Evolutionary conservation across 2,329 filamentous ascomycete species (phyloP).

Genomic region (Verticillium dahliae): DNA sequence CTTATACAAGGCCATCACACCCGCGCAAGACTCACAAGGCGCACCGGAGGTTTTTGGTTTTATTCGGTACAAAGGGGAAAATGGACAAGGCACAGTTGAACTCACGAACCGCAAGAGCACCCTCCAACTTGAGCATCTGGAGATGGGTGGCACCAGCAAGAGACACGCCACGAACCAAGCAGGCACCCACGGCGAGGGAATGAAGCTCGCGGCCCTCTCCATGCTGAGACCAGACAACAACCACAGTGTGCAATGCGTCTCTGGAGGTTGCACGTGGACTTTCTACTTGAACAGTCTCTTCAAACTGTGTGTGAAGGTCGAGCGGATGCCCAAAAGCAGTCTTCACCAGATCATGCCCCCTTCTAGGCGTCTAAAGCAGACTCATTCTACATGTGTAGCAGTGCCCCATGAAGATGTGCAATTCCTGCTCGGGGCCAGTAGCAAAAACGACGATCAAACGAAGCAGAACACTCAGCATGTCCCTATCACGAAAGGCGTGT

Average conservation of each 20-base stretch:
- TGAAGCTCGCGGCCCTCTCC: constrained; percentile 22
- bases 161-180: constrained; percentile 12
- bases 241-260: constrained; percentile 17
- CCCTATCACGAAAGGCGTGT: background rate
- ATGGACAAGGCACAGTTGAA: constrained; percentile 19
- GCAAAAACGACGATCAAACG: background rate
- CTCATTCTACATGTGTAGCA: background rate
- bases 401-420: background rate
- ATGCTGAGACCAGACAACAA: constrained; percentile 19
- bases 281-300: constrained; percentile 17
- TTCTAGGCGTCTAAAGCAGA: background rate
- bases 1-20: constrained; percentile 15
- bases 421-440: background rate
- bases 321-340: background rate
- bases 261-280: constrained; percentile 19
- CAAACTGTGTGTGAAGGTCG: background rate
- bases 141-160: constrained; percentile 21
- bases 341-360: background rate
- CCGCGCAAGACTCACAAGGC: background rate
- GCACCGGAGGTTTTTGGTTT: constrained; percentile 18
- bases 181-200: constrained; percentile 21
- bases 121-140: constrained; percentile 21
- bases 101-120: constrained; percentile 19
- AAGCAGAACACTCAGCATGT: background rate
- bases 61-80: constrained; percentile 17